Base-by-base conservation (phyloP, 1,139 yeast species). In the Pichia sp. region DNA sequence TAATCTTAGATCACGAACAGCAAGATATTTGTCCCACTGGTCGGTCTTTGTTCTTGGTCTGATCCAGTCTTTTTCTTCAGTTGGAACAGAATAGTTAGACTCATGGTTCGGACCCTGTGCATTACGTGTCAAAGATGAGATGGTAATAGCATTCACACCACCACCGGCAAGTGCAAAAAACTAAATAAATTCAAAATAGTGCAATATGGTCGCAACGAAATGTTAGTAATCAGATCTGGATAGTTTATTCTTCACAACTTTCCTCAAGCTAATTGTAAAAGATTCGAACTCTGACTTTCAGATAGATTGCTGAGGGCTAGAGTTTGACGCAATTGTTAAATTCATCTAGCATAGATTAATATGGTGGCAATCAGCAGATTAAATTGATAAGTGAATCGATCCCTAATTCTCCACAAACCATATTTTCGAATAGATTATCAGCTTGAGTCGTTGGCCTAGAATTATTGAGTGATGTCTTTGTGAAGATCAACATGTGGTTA, bases 1-100 rank as follows among this genome's bases (percentile, higher is more conserved):
- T 62, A 87, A 72, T 60, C 90, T 75, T 66, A 79, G 75, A 68
- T 87, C 96, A 65, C 96, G 76, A 60, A 82, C 85, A 72, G 70
- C 70, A 50, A 66, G 59, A 54, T 67, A 60, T 51, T 66, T 66
- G 60, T 80, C 83, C 82, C 84, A 83, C 57, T 74, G 74, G 68
- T 83, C 88, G 56, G 82, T 70, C 64, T 77, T 76, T 62, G 70
- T 78, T 57, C 87, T 73, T 65, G 76, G 65, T 65, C 64, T 59
- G 64, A 74, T 59, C 69, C 72, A 66, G 23, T 70, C 60, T 45
- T 62, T 62, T 25, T 63, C 66, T 34, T 59, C 57, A 10, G 61
- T 59, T 36, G 61, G 57, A 42, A 59, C 62, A n/a, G 54, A 58
- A 47, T 41, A 57, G 36, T 60, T 58, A 5, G 68, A 58, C 34